phyloP scores from a whole-genome alignment of 2,329 filamentous ascomycete species.

The Mycosphaerella sp. region DNA sequence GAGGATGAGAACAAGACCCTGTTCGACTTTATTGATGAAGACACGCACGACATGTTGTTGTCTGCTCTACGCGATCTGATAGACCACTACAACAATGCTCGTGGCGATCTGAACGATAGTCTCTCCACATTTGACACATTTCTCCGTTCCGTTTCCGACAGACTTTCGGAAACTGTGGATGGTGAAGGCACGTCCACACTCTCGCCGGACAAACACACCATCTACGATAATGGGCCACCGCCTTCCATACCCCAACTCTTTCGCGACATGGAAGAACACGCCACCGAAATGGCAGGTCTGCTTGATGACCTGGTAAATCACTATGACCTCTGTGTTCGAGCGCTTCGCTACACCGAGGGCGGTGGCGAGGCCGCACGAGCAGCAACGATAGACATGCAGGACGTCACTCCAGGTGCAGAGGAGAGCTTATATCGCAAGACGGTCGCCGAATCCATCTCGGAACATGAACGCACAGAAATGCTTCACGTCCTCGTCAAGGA shows the following conservation, averaged over 20 bases:
- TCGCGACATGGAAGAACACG: conserved; percentile 60
- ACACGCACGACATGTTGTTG: conserved; percentile 59
- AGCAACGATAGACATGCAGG: conserved; percentile 32
- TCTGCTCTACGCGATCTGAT: conserved; percentile 65
- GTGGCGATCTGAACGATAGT: conserved; percentile 50
- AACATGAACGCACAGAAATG: conserved; percentile 75
- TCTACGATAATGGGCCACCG: conserved; percentile 27
- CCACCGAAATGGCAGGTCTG: conserved; percentile 73
- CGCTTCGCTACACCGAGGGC: conserved; percentile 78
- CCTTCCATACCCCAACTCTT: conserved; percentile 42
- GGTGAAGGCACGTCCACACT: conserved; percentile 4
- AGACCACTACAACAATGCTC: conserved; percentile 62
- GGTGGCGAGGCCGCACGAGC: conserved; percentile 44
- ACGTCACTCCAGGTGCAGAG: conserved; percentile 37
- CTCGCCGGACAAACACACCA: conserved; percentile 29
- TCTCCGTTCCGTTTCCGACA: conserved; percentile 25
- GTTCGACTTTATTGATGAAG: conserved; percentile 71
- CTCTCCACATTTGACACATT: conserved; percentile 67
- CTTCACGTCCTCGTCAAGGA: conserved; percentile 71
- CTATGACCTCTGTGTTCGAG: conserved; percentile 89
- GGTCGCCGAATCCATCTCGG: conserved; percentile 59
- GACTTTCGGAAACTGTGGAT: conserved; percentile 11
- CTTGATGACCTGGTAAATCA: conserved; percentile 77
- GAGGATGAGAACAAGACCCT: conserved; percentile 48
- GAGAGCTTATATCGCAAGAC: conserved; percentile 54